Evolutionary conservation across 176 grass and related monocot genomes (phyloP), one percentile per base, ranked within the genome.

Genomic region (Hordeum marinum): DNA sequence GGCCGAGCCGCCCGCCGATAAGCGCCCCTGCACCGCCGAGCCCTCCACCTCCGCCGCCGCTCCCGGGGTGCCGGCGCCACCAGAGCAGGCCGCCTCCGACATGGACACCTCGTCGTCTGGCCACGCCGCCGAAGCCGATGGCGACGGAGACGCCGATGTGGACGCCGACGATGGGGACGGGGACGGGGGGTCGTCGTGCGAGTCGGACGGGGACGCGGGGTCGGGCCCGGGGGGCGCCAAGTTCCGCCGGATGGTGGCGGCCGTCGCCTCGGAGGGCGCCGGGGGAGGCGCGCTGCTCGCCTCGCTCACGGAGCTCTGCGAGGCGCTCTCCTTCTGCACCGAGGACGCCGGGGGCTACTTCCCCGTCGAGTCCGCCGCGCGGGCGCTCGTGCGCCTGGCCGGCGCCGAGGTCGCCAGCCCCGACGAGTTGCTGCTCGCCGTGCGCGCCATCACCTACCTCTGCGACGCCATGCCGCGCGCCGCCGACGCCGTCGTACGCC

Each of bases 371-470:
- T 82, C 82, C 8, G 82, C 86, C 26, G 91, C 90, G 54, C 94
- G 84, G 66, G 83, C 86, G 84, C 91, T 99, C 35, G 91, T 99
- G 66, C 86, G 86, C 55, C 77, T 94, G 24, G 86, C 79, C 32
- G 83, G 48, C 3, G 69, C 77, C 27, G n/a, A 23, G 48, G 70
- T 73, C 25, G 86, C 54, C 20, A 86, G 59, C 43, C 91, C 91
- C 27, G 91, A 96, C 41, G 93, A 85, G 78, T 82, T 92, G 88
- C 89, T 98, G 31, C 81, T 98, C 71, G 88, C 96, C 2, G 77
- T 98, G 61, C 91, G 96, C 78, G 93, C 96, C 25, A 85, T 98
- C 63, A 96, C 93, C 11, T 98, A 98, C 88, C 85, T 98, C 74
- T 98, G 96, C 32, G 96, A 98, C 52, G 83, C 89, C 68, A 96